Conservation (phyloP, 1,284 basidiomycete species). For the Ganoderma leucocontextum region DNA sequence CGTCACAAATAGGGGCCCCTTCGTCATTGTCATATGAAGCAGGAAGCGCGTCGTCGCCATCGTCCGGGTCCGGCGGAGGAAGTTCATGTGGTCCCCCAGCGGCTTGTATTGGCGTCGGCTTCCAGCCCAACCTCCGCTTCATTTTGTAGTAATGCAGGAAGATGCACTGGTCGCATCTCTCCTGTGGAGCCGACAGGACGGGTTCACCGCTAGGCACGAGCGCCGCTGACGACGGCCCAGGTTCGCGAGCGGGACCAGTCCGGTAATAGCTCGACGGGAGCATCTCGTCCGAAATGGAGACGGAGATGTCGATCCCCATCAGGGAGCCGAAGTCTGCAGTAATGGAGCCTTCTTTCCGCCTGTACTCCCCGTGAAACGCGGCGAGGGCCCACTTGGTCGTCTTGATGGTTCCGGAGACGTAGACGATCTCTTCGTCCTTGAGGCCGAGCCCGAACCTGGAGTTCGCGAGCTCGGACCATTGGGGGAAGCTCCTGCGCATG, state of each 20-base stretch:
- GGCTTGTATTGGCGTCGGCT: slow-evolving; percentile 22
- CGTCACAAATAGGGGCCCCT: background rate
- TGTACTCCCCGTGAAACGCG: slow-evolving; percentile 14
- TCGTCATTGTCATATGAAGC: background rate
- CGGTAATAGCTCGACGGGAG: slow-evolving; percentile 10
- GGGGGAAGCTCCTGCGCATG: slow-evolving; percentile 17
- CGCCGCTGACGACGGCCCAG: background rate
- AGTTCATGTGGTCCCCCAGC: slow-evolving; percentile 31
- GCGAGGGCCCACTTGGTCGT: slow-evolving; percentile 27
- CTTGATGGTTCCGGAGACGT: slow-evolving; percentile 19
- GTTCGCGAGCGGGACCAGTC: background rate
- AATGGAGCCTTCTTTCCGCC: slow-evolving; percentile 12
- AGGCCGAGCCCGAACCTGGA: slow-evolving; percentile 8
- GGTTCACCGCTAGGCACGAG: background rate
- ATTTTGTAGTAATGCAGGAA: slow-evolving; percentile 37
- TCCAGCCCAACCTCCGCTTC: slow-evolving; percentile 26
- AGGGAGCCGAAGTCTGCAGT: slow-evolving; percentile 9
- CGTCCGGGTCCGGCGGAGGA: slow-evolving; percentile 9
- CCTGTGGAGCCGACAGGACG: background rate
- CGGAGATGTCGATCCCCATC: slow-evolving; percentile 9
- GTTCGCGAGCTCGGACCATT: slow-evolving; percentile 20
- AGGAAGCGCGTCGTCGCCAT: background rate
- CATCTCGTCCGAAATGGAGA: slow-evolving; percentile 12
- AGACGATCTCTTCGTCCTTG: slow-evolving; percentile 20
- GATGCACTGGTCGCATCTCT: slow-evolving; percentile 31